These are phyloP conservation scores for Termitomyces sp. DNA, from an alignment of 1,284 basidiomycete genomes.

Conservation along the genomic window DNA sequence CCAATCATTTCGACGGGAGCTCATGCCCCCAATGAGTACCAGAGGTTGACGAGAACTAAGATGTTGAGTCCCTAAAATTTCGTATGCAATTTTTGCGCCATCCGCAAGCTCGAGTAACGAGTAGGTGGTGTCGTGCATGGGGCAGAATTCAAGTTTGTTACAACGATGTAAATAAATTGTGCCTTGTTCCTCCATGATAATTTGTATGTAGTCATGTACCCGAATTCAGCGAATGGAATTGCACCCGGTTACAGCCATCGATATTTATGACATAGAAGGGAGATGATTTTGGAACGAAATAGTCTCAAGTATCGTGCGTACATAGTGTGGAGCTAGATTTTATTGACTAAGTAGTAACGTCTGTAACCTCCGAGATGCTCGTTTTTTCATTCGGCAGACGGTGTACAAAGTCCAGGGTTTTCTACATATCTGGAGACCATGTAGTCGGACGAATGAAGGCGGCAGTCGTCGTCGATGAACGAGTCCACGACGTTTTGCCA, in stretches of 20 bases:
- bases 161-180: not conserved
- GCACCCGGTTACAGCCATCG: not conserved
- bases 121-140: not conserved
- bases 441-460: not conserved
- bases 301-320: not conserved
- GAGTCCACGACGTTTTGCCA: slow-evolving; percentile 36
- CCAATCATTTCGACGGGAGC: slow-evolving; percentile 26
- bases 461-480: slow-evolving; percentile 20
- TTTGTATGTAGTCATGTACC: not conserved
- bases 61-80: slow-evolving; percentile 24
- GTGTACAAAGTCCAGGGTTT: not conserved
- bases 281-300: not conserved
- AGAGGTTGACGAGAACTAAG: slow-evolving; percentile 20
- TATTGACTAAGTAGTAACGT: not conserved
- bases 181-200: not conserved
- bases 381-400: no score
- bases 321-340: not conserved
- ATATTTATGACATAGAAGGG: not conserved
- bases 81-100: slow-evolving; percentile 28
- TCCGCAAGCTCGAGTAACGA: slow-evolving; percentile 21
- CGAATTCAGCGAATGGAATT: not conserved
- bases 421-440: not conserved
- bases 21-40: slow-evolving; percentile 27
- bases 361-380: not conserved
- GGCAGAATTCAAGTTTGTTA: not conserved